Base-by-base conservation (phyloP, 2,329 filamentous ascomycete species). In the Cladobotryum protrusum region DNA sequence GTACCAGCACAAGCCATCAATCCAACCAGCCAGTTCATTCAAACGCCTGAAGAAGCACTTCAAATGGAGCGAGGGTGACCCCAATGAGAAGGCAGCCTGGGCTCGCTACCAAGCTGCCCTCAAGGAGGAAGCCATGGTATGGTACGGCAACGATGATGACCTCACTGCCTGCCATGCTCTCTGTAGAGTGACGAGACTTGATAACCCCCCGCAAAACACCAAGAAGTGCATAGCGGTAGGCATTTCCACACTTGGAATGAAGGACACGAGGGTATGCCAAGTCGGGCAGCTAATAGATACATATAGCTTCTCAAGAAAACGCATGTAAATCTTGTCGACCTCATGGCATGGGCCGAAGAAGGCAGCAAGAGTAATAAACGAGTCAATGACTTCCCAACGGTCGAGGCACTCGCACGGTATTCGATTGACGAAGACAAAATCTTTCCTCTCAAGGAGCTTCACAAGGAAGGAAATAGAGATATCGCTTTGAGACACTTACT, bases 321-420 rank as follows among this genome's bases (percentile, higher is more conserved):
- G 13, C 48, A 49, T 2, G 48, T 49, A 35, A 49, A 49, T 12
- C 40, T 49, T 4, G 42, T 50, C 9, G 48, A 45, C 3, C 14
- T 43, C 18, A 36, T 46, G n/a, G 9, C 18, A 14, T 42, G 48
- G 48, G 36, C 36, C 5, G 35, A 32, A 8, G 35, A 15, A 12
- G 48, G 48, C 5, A 33, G 48, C 1, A 15, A 44, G 4, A n/a
- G n/a, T n/a, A n/a, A n/a, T n/a, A n/a, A n/a, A n/a, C n/a, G n/a
- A n/a, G n/a, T n/a, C n/a, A n/a, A n/a, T n/a, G n/a, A n/a, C n/a
- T n/a, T n/a, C n/a, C n/a, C n/a, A n/a, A n/a, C n/a, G n/a, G n/a
- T n/a, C n/a, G n/a, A n/a, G n/a, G n/a, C n/a, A n/a, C n/a, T n/a
- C n/a, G n/a, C n/a, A n/a, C n/a, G n/a, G n/a, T n/a, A n/a, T n/a